Percentiles rank a stretch among this genome's conserved stretches.
Evolutionary conservation across 805 yeast genomes (phyloP).

Genomic region (Teunomyces funiuensis): DNA sequence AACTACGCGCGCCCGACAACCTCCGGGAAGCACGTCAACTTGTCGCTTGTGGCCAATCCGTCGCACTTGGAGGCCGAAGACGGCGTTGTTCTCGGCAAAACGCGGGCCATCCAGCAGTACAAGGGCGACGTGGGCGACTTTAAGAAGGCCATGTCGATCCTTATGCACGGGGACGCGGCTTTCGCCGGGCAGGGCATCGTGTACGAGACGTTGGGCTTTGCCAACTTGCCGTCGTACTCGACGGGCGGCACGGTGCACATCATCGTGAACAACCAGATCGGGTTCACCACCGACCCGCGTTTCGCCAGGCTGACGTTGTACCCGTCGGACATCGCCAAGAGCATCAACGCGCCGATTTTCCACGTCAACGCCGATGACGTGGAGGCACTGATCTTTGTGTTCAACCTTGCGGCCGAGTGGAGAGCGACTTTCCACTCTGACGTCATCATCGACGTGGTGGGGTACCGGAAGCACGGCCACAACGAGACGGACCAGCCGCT

Average conservation of each 20-base stretch:
- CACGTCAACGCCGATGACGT: slow-evolving; percentile 98
- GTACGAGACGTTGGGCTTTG: slow-evolving; percentile 96
- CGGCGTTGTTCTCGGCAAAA: slow-evolving; percentile 97
- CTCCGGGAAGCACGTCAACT: slow-evolving; percentile 92
- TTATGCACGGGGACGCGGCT: slow-evolving; percentile 99
- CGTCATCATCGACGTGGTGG: slow-evolving; percentile 94
- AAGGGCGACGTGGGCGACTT: slow-evolving; percentile 81
- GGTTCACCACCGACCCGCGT: slow-evolving; percentile 99
- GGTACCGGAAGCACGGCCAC: slow-evolving; percentile 98
- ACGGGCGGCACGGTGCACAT: slow-evolving; percentile 98
- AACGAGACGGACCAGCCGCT: slow-evolving; percentile 99
- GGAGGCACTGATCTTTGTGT: slow-evolving; percentile 87
- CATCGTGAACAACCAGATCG: slow-evolving; percentile 97
- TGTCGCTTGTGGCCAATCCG: slow-evolving; percentile 97
- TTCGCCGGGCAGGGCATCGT: slow-evolving; percentile 99
- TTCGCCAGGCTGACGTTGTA: slow-evolving; percentile 96
- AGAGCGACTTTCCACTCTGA: slow-evolving; percentile 95
- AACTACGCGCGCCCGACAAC: slow-evolving; percentile 99
- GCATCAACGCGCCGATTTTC: slow-evolving; percentile 97
- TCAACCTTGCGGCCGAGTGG: slow-evolving; percentile 98
- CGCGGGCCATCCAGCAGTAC: slow-evolving; percentile 92
- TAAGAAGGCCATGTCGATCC: slow-evolving; percentile 85
- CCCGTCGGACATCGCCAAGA: slow-evolving; percentile 96
- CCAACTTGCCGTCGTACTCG: slow-evolving; percentile 87
- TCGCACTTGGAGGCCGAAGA: slow-evolving; percentile 99